Evolutionary conservation across 169 alveolate genomes (phyloP).

Genomic region (Babesia microti): DNA sequence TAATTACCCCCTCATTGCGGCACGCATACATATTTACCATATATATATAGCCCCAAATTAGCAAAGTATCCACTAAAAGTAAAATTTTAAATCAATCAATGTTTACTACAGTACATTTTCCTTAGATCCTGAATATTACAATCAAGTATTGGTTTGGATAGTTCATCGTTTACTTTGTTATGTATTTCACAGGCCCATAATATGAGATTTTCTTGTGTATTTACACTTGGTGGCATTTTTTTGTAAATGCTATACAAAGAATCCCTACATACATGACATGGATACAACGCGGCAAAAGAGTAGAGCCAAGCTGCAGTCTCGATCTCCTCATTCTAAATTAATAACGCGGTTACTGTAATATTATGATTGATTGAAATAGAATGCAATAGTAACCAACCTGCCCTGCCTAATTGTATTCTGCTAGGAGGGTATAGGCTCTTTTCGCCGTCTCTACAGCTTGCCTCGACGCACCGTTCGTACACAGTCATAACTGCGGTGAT

Average conservation of each 20-base stretch:
- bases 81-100: no score
- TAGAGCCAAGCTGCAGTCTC: slow-evolving; percentile 42
- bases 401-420: slow-evolving; percentile 66
- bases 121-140: slow-evolving; percentile 23
- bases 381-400: slow-evolving; percentile 68
- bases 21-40: no score
- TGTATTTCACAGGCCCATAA: slow-evolving; percentile 63
- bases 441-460: slow-evolving; percentile 21
- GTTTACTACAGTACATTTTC: slow-evolving; percentile 5
- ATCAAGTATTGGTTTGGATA: slow-evolving; percentile 9
- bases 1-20: no score
- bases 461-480: slow-evolving; percentile 42
- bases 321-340: slow-evolving; percentile 35
- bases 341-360: background rate
- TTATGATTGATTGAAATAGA: slow-evolving; percentile 53
- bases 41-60: no score
- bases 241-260: slow-evolving; percentile 46
- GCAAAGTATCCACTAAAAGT: no score
- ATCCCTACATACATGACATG: slow-evolving; percentile 66
- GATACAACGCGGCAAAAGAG: slow-evolving; percentile 63
- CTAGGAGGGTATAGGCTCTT: slow-evolving; percentile 52
- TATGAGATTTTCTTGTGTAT: slow-evolving; percentile 26
- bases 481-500: no score
- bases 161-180: slow-evolving; percentile 63
- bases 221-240: slow-evolving; percentile 42